A percentile compares a stretch with the other conserved stretches of the same genome.
These are phyloP conservation scores for Angomonas desouzai DNA, from an alignment of 208 protist genomes.

Conservation along the genomic window DNA sequence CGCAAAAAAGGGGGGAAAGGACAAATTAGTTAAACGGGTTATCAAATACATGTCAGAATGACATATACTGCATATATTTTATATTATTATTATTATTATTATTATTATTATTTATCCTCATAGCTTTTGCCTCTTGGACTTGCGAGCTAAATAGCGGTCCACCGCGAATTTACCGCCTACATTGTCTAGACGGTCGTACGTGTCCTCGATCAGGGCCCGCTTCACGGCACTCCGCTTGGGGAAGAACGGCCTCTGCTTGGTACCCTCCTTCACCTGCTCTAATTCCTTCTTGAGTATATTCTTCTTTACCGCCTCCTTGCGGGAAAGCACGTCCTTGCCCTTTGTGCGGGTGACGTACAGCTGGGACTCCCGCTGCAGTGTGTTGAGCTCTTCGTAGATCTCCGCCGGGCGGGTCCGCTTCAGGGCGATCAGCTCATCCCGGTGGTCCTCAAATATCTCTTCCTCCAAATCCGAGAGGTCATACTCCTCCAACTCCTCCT, in stretches of 20 bases:
- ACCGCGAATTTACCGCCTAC: slow-evolving; percentile 76
- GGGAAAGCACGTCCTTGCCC: slow-evolving; percentile 31
- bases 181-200: slow-evolving; percentile 59
- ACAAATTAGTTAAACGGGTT: no score
- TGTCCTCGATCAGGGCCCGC: slow-evolving; percentile 61
- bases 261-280: slow-evolving; percentile 56
- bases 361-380: slow-evolving; percentile 68
- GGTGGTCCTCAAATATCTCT: slow-evolving; percentile 71
- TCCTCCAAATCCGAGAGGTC: slow-evolving; percentile 77
- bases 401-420: slow-evolving; percentile 49
- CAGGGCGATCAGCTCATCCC: slow-evolving; percentile 51
- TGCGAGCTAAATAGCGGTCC: slow-evolving; percentile 72
- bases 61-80: no score
- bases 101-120: slow-evolving; percentile 3
- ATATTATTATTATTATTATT: no score
- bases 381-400: slow-evolving; percentile 50
- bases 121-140: slow-evolving; percentile 24
- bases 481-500: slow-evolving; percentile 72
- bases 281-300: slow-evolving; percentile 71
- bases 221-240: slow-evolving; percentile 78
- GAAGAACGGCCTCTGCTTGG: slow-evolving; percentile 69
- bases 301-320: slow-evolving; percentile 39
- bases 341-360: slow-evolving; percentile 48
- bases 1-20: no score
- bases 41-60: no score